A percentile compares a stretch with the other conserved stretches of the same genome.
Conservation (phyloP, 2,329 filamentous ascomycete genomes). For the Elsinoe fawcettii region DNA sequence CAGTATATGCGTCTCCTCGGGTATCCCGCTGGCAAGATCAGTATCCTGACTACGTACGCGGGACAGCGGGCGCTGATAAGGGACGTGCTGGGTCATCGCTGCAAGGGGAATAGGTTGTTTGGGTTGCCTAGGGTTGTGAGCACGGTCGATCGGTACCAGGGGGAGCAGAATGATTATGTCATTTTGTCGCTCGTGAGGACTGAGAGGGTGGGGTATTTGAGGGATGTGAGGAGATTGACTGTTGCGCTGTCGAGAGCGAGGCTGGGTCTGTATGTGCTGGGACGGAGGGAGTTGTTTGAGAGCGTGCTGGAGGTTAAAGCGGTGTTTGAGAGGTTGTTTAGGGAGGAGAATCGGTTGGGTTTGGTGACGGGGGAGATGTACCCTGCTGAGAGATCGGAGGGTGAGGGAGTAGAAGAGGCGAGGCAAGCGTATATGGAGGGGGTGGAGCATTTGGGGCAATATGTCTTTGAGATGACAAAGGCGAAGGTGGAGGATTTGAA, state of each 20-base stretch:
- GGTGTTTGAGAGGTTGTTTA: slow-evolving; percentile 71
- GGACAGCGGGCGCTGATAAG: slow-evolving; percentile 82
- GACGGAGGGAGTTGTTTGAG: slow-evolving; percentile 81
- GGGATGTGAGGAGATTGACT: slow-evolving; percentile 86
- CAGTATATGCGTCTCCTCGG: slow-evolving; percentile 96
- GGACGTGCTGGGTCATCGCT: slow-evolving; percentile 78
- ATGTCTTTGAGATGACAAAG: slow-evolving; percentile 92
- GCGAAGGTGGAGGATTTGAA: slow-evolving; percentile 56
- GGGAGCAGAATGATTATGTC: slow-evolving; percentile 97
- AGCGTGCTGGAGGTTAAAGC: slow-evolving; percentile 78
- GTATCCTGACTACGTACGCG: slow-evolving; percentile 86
- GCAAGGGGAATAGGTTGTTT: slow-evolving; percentile 74
- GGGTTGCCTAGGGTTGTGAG: slow-evolving; percentile 82
- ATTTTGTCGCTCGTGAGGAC: slow-evolving; percentile 91
- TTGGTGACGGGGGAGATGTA: slow-evolving; percentile 83
- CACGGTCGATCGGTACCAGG: slow-evolving; percentile 97
- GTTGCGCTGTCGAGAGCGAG: slow-evolving; percentile 89
- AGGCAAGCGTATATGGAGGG: slow-evolving; percentile 71
- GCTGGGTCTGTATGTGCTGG: slow-evolving; percentile 84
- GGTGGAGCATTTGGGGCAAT: slow-evolving; percentile 90
- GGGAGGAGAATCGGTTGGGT: slow-evolving; percentile 54
- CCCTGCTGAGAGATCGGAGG: slow-evolving; percentile 44
- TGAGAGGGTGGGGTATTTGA: slow-evolving; percentile 79
- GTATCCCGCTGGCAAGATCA: slow-evolving; percentile 77
- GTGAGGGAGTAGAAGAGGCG: slow-evolving; percentile 43